Evolutionary conservation across 2,329 filamentous ascomycete species (phyloP), one percentile per base, ranked within the genome.

Genomic region (Gaeumannomyces sp.): DNA sequence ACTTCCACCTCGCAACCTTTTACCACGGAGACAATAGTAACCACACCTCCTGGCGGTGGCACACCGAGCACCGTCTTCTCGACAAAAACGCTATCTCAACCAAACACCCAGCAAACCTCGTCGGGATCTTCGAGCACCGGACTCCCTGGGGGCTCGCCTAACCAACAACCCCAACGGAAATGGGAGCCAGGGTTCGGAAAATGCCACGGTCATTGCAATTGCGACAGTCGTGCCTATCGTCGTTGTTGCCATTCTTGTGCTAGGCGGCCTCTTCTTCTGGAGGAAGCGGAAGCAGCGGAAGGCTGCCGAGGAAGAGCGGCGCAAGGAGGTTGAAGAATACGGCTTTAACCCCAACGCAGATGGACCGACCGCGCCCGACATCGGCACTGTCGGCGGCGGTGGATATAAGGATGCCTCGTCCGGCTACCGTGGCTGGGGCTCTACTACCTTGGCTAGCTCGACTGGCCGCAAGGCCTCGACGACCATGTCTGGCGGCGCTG

Each of bases 311-410:
- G 95, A 97, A 74, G 87, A 93, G 71, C 87, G 95, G 62, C 87
- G 93, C 68, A 97, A 97, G 79, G 95, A 99, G 77, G 93, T 97
- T 14, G 94, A 98, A 75, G 95, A 98, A 74, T 98, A 98, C 75
- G 89, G 91, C 38, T 98, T 93, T 81, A 98, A 98, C 76, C 95
- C 95, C n/a, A 98, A 98, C 77, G 89, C 93, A 66, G 93, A 97
- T 73, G 61, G 38, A 13, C 92, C 93, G 0, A 92, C 90, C 0
- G 81, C 97, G 16, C 84, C 79, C 8, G 79, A 79, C 14, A 75
- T 84, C 64, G 71, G 69, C 11, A 71, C 65, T 0, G 65, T 64
- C 16, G 80, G 77, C 16, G 85, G 84, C 64, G 83, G 83, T 64
- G 79, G 83, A 58, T 87, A 87, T 70, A 91, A 97, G 73, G 90